Evolutionary conservation across 495 filamentous ascomycete species (phyloP), one percentile per base, ranked within the genome.

Genomic region (Trichocladium antarcticum): DNA sequence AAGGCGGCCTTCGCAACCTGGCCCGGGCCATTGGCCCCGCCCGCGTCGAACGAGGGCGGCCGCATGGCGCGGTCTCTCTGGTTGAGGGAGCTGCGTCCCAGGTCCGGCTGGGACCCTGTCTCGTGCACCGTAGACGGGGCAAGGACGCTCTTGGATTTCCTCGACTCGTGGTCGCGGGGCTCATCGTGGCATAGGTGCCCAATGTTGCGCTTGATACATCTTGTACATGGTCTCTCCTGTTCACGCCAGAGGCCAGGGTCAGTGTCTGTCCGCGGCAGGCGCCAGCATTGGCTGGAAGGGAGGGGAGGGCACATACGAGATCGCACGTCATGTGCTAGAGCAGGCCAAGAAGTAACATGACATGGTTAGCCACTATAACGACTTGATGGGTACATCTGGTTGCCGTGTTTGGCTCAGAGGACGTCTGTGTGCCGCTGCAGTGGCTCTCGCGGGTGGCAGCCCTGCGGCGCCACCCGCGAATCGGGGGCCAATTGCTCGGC

Each of bases 251-350:
- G 9, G 31, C 44, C 27, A 47, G 38, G 44, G 57, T 63, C 58
- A 64, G 58, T 42, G 47, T 50, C 42, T 46, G 54, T 27, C 42
- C 51, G 28, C 39, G 42, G n/a, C 27, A 39, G 41, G 39, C 27
- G 42, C 50, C 52, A 48, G 56, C 45, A 32, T 32, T 46, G 35
- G 42, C 32, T 28, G 31, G 16, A 29, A 38, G 67, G 58, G 60
- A 64, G 54, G 66, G 57, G 66, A 66, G 63, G 68, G 60, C 68
- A 81, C 87, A 78, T 90, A 95, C 89, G 74, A 89, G 85, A 79
- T 98, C 93, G 78, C 92, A 98, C 66, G 93, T 97, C 92, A 98
- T 98, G 83, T 98, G 92, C 86, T 94, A 71, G 71, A 69, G 65
- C 61, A 14, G 28, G 29, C 28, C 40, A 49, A 50, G n/a, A n/a